phyloP scores from a whole-genome alignment of 495 filamentous ascomycete species.

The Lichina pygmaea region DNA sequence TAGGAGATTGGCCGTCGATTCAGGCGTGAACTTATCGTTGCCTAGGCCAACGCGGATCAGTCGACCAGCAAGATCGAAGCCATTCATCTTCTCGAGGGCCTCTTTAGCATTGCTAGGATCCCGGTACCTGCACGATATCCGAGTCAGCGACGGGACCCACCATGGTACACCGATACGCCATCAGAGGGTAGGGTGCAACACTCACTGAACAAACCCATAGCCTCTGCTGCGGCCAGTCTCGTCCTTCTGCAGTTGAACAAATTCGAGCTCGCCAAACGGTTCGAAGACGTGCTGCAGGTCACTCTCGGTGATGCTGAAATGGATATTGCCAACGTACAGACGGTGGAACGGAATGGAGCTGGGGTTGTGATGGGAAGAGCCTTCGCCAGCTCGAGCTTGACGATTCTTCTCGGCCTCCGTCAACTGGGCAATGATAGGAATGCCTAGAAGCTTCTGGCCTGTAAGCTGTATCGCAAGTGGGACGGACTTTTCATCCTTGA shows the following conservation, averaged over 20 bases:
- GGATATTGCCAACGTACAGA: slow-evolving; percentile 97
- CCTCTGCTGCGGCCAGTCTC: slow-evolving; percentile 75
- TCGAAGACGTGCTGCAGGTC: slow-evolving; percentile 93
- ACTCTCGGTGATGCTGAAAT: slow-evolving; percentile 96
- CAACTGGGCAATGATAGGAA: slow-evolving; percentile 92
- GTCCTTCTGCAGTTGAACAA: slow-evolving; percentile 90
- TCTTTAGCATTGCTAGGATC: slow-evolving; percentile 78
- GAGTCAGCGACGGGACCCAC: too few species aligned
- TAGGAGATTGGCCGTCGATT: slow-evolving; percentile 73
- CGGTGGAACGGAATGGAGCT: slow-evolving; percentile 86
- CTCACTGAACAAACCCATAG: slow-evolving; percentile 98
- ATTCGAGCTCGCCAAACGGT: slow-evolving; percentile 94
- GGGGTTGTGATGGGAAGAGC: slow-evolving; percentile 28
- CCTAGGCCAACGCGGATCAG: slow-evolving; percentile 97
- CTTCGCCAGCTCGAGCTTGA: slow-evolving; percentile 66
- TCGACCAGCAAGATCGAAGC: slow-evolving; percentile 92
- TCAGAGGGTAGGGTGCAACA: slow-evolving; percentile 8
- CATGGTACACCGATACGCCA: slow-evolving; percentile 11
- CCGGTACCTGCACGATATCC: slow-evolving; percentile 36
- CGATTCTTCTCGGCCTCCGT: slow-evolving; percentile 99
- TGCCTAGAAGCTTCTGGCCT: slow-evolving; percentile 93
- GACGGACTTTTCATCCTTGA: slow-evolving; percentile 89
- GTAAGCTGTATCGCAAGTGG: slow-evolving; percentile 87
- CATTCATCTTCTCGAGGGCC: slow-evolving; percentile 97
- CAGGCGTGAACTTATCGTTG: slow-evolving; percentile 99